Evolutionary conservation across 257 asterid species (phyloP), one percentile per base, ranked within the genome.

Genomic region (Nicotiana undulata): DNA sequence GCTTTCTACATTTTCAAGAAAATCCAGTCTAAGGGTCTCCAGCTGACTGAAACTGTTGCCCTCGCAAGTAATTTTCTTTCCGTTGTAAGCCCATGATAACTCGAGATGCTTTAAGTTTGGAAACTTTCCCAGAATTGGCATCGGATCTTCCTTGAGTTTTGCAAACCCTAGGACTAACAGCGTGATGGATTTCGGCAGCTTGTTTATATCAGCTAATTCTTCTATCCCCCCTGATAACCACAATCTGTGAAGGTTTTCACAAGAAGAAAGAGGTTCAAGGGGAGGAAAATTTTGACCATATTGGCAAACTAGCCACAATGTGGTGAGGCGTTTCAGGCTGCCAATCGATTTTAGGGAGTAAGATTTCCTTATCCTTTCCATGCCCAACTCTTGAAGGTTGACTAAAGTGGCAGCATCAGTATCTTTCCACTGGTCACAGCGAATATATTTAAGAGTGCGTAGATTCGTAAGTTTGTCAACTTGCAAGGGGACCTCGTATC

Each of bases 321-420:
- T 77, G 13, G 40, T 77, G 22, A 77, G 81, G 55, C 58, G 4
- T 55, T 77, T 56, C 22, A 77, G 67, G 26, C 4, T 77, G 72
- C 81, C 53, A 32, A 77, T 77, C 2, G 58, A 59, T 31, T 34
- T 44, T 22, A 77, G 70, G 2, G 70, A 56, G 34, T 31, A 77
- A 59, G 70, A 10, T 63, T 34, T 58, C 29, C 0, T 0, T 11
- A 31, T 18, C 0, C 0, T 12, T 11, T 34, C 70, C 44, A 77
- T 56, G 55, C 52, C 55, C 58, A 77, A 49, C 18, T 77, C 81
- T 22, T 31, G 58, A 34, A 77, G 81, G 53, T 77, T 77, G 81
- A 77, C 20, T 34, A 77, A 63, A 77, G 20, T 2, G 51, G 28
- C 11, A 63, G 81, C 59, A 56, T 77, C 81, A 31, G 53, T 77